Percentiles rank a stretch among this genome's conserved stretches.
These are phyloP conservation scores for Nepenthes alata DNA, from an alignment of 179 eudicot species.

Conservation along the genomic window DNA sequence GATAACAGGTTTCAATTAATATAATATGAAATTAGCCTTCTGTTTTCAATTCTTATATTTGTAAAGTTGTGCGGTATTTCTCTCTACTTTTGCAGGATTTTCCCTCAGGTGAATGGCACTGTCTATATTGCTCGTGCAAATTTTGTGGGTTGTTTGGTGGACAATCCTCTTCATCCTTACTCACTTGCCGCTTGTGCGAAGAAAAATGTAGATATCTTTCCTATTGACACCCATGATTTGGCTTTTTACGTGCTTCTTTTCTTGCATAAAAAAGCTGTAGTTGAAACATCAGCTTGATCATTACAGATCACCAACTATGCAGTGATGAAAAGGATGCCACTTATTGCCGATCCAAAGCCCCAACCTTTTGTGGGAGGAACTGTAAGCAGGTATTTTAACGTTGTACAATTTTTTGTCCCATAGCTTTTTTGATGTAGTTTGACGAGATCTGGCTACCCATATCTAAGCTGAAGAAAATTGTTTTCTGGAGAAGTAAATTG, in stretches of 20 bases:
- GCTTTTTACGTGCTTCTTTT: constrained; percentile 1
- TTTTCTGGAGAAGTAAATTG: too few relatives aligned
- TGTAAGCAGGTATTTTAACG: constrained; percentile 53
- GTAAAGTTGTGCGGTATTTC: neutral
- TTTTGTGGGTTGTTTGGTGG: constrained; percentile 48
- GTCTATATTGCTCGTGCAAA: constrained; percentile 84
- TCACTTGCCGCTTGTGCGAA: constrained; percentile 63
- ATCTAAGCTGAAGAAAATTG: too few relatives aligned
- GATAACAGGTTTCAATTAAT: neutral
- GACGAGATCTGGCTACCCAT: too few relatives aligned
- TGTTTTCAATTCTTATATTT: neutral
- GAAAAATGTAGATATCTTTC: constrained; percentile 49
- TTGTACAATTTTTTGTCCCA: neutral
- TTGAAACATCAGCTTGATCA: constrained; percentile 9
- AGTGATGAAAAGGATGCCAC: constrained; percentile 19
- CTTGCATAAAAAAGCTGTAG: constrained; percentile 3
- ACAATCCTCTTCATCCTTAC: constrained; percentile 23
- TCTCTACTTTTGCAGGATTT: constrained; percentile 35
- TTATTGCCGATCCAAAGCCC: constrained; percentile 14
- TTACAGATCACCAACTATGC: constrained; percentile 61
- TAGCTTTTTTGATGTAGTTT: too few relatives aligned
- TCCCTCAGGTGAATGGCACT: constrained; percentile 91
- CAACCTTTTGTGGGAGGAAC: constrained; percentile 51
- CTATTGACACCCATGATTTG: neutral
- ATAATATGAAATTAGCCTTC: too few relatives aligned